Percentiles rank a stretch among this genome's conserved stretches.
These are phyloP conservation scores for Botryotinia globosa DNA, from an alignment of 2,329 filamentous ascomycete genomes.

Conservation along the genomic window DNA sequence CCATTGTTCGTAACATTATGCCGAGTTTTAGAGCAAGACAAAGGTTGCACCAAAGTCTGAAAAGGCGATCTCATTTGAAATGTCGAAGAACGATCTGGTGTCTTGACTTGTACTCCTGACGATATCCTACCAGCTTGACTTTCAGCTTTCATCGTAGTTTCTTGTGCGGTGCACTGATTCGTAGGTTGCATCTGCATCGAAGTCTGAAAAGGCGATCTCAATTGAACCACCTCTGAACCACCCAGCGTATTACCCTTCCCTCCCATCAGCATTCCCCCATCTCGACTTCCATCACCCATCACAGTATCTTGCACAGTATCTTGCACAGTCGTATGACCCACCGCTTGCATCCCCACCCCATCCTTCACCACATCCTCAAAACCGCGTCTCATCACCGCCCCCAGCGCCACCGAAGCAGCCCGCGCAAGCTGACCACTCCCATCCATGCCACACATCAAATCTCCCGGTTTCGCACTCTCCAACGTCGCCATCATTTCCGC, in stretches of 20 bases:
- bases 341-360: background rate
- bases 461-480: background rate
- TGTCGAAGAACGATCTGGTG: background rate
- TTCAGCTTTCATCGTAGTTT: background rate
- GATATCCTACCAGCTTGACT: background rate
- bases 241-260: too few species aligned
- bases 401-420: too few species aligned
- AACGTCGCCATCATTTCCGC: background rate
- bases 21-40: background rate
- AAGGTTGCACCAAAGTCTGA: background rate
- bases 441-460: too few species aligned
- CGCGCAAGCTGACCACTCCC: background rate
- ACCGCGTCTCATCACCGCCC: background rate
- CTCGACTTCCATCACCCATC: background rate
- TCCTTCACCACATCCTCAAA: background rate
- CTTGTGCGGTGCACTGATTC: background rate
- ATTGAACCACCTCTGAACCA: too few species aligned
- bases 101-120: background rate
- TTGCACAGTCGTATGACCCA: fast-evolving
- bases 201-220: background rate
- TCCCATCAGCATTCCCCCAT: too few species aligned
- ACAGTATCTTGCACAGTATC: background rate
- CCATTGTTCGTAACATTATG: background rate
- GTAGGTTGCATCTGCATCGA: background rate
- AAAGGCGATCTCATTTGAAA: background rate